phyloP scores from a whole-genome alignment of 371 early-diverging fungal genomes.

The Blakeslea trispora region DNA sequence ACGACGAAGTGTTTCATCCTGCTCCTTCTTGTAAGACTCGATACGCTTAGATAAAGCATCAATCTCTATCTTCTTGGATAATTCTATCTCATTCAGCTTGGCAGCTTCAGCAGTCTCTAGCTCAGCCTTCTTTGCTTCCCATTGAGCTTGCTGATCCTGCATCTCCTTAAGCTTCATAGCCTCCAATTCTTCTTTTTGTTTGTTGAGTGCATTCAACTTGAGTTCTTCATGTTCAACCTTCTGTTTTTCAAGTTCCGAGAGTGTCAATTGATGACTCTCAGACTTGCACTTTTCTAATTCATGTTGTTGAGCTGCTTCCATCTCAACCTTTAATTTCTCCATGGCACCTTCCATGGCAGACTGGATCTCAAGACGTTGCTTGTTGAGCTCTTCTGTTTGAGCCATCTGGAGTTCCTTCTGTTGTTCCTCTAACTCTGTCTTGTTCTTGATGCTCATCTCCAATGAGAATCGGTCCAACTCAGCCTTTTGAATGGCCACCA shows the following conservation, averaged over 20 bases:
- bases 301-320: background rate
- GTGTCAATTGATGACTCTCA: background rate
- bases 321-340: background rate
- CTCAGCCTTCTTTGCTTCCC: constrained; percentile 7
- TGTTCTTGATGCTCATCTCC: constrained; percentile 1
- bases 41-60: constrained; percentile 6
- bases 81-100: background rate
- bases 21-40: constrained; percentile 21
- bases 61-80: constrained; percentile 5
- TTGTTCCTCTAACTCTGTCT: constrained; percentile 12
- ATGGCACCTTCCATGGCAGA: too few species aligned
- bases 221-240: constrained; percentile 1
- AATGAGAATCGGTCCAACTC: constrained; percentile 1
- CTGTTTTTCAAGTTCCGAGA: constrained; percentile 1
- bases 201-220: background rate
- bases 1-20: constrained; percentile 11
- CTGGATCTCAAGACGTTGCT: background rate
- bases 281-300: constrained; percentile 5
- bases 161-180: background rate
- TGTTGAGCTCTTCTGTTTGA: background rate
- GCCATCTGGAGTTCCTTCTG: background rate
- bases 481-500: background rate
- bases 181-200: background rate
- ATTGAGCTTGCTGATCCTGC: background rate
- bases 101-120: background rate